Conservation (phyloP, 768 basidiomycete genomes). For the Fomitopsis serialis region DNA sequence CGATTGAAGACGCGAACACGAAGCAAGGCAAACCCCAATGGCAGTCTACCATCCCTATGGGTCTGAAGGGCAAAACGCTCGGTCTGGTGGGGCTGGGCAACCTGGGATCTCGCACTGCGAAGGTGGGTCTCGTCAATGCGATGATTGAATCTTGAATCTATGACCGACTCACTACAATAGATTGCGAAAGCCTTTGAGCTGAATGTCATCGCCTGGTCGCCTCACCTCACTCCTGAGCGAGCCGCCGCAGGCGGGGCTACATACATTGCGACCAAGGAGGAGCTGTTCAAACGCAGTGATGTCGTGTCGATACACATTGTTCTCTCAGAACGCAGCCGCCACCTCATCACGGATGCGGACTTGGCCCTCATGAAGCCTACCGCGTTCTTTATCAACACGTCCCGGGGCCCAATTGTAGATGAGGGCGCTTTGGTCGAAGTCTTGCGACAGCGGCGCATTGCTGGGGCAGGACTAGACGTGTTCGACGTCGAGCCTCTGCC, state of each 20-base stretch:
- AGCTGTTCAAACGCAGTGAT: conserved; percentile 49
- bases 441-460: conserved; percentile 41
- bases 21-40: conserved; percentile 42
- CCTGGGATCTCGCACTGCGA: conserved; percentile 47
- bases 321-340: conserved; percentile 42
- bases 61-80: conserved; percentile 48
- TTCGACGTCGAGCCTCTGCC: conserved; percentile 64
- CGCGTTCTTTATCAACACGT: conserved; percentile 62
- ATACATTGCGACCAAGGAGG: conserved; percentile 43
- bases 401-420: conserved; percentile 60
- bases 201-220: conserved; percentile 60
- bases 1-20: conserved; percentile 43
- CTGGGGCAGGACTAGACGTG: conserved; percentile 61
- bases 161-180: conserved; percentile 18
- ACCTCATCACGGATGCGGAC: conserved; percentile 43
- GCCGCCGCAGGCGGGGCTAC: conserved; percentile 47
- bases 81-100: conserved; percentile 59
- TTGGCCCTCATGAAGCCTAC: conserved; percentile 50
- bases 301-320: conserved; percentile 60
- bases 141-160: background rate
- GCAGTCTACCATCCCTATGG: conserved; percentile 48
- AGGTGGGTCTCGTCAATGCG: conserved; percentile 25
- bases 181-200: conserved; percentile 57
- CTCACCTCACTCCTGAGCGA: conserved; percentile 53
- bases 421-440: conserved; percentile 48